Base-by-base conservation (phyloP, 495 filamentous ascomycete species). In the Penicillium bovifimosum region DNA sequence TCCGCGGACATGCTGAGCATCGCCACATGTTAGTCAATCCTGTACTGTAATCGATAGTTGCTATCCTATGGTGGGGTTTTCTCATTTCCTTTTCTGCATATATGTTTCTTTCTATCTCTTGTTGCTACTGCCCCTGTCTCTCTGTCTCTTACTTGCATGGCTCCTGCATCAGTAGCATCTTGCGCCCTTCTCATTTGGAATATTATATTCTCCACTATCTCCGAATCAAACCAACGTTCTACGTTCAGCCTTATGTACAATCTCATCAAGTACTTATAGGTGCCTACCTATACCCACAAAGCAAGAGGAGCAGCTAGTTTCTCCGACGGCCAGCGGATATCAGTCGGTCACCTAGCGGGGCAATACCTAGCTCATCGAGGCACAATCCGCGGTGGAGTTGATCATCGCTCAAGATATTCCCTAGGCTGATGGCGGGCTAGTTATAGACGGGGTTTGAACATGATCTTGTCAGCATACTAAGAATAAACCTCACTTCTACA, bases 41-140 rank as follows among this genome's bases (percentile, higher is more conserved):
- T 50, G 36, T 32, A 50, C 41, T 52, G 50, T 52, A 38, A 52
- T 52, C 31, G 40, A 53, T 59, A 51, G 33, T 55, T 18, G 47
- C 54, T 48, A 3, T 59, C 40, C 38, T 32, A 26, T 16, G 14
- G 27, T 36, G 45, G 36, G 41, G 27, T 41, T 33, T 18, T 36
- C 26, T 13, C 42, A 13, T 29, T 29, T 18, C 9, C 45, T 33
- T 50, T 55, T 17, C 35, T 55, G 55, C 55, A 58, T 50, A 58
- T 58, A 59, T 59, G 36, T 29, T 17, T 42, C 16, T 24, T 24
- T 4, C 20, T 24, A 2, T 24, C 20, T 24, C 20, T 24, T 24
- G 20, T 24, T 24, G 2, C 20, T 24, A 24, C 20, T 24, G 20
- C 4, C 20, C 4, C 20, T 2, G 20, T 24, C 4, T 24, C 20